Percentiles rank a stretch among this genome's conserved stretches.
Evolutionary conservation across 768 basidiomycete genomes (phyloP).

Genomic region (Megacollybia marginata): DNA sequence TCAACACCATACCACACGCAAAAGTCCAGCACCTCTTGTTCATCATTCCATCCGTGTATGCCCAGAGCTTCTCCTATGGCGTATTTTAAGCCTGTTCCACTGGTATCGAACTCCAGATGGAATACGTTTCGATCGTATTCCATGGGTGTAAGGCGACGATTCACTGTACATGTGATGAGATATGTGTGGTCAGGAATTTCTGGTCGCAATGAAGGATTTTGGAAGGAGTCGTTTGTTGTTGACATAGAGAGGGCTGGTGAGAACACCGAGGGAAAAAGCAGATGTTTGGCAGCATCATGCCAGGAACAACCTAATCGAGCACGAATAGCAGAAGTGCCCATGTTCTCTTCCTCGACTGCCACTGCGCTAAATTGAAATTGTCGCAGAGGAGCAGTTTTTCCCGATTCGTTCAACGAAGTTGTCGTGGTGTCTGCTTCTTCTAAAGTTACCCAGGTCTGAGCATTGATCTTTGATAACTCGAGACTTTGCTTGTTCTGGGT

Average conservation of each 20-base stretch:
- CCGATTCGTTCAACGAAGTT: conserved; percentile 10
- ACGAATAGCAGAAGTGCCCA: conserved; percentile 52
- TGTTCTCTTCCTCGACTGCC: conserved; percentile 48
- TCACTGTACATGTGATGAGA: conserved; percentile 90
- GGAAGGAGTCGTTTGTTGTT: conserved; percentile 36
- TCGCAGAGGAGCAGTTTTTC: conserved; percentile 32
- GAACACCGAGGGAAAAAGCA: conserved; percentile 83
- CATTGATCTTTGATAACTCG: conserved; percentile 44
- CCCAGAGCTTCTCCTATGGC: conserved; percentile 95
- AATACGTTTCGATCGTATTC: conserved; percentile 99
- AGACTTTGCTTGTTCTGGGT: conserved; percentile 40
- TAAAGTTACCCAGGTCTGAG: conserved; percentile 61
- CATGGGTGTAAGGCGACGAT: conserved; percentile 86
- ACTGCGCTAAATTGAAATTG: conserved; percentile 71
- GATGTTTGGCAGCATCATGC: conserved; percentile 83
- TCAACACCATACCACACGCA: conserved; percentile 89
- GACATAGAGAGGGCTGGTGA: conserved; percentile 35
- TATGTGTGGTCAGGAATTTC: conserved; percentile 85
- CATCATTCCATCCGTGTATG: conserved; percentile 97
- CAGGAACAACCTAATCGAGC: conserved; percentile 60
- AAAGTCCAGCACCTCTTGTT: conserved; percentile 80
- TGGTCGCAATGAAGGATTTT: conserved; percentile 72
- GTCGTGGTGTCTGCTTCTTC: conserved; percentile 42
- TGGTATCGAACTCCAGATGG: conserved; percentile 93
- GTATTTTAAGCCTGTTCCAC: conserved; percentile 90